A percentile compares a stretch with the other conserved stretches of the same genome.
Conservation (phyloP, 2,329 filamentous ascomycete genomes). For the Epichloe sibirici region DNA sequence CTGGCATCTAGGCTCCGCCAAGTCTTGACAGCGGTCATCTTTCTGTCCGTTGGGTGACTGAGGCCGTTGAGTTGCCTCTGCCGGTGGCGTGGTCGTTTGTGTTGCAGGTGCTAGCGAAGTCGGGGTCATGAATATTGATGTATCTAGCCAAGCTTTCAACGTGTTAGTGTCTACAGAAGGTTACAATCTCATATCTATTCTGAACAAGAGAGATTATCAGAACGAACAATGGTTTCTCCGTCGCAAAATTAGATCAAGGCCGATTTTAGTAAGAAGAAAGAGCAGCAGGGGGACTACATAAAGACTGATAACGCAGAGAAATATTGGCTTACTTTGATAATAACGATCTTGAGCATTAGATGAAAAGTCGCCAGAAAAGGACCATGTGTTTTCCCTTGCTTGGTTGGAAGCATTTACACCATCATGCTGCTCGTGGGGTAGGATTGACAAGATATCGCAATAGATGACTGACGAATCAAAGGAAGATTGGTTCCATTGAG, state of each 20-base stretch:
- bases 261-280: background rate
- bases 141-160: background rate
- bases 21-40: background rate
- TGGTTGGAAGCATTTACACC: background rate
- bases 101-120: background rate
- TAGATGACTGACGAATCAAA: background rate
- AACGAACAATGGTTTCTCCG: fast-evolving
- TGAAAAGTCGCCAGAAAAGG: background rate
- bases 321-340: background rate
- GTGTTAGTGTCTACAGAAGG: background rate
- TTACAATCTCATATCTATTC: background rate
- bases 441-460: background rate
- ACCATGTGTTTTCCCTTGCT: background rate
- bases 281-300: background rate
- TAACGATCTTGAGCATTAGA: background rate
- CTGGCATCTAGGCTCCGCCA: background rate
- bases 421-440: background rate
- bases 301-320: background rate
- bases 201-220: background rate
- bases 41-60: background rate
- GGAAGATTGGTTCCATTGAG: background rate
- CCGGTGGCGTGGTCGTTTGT: background rate
- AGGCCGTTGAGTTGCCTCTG: background rate
- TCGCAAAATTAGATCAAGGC: background rate
- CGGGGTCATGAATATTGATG: background rate